Conservation (phyloP, 345 rosid species). For the Populus euphratica region DNA sequence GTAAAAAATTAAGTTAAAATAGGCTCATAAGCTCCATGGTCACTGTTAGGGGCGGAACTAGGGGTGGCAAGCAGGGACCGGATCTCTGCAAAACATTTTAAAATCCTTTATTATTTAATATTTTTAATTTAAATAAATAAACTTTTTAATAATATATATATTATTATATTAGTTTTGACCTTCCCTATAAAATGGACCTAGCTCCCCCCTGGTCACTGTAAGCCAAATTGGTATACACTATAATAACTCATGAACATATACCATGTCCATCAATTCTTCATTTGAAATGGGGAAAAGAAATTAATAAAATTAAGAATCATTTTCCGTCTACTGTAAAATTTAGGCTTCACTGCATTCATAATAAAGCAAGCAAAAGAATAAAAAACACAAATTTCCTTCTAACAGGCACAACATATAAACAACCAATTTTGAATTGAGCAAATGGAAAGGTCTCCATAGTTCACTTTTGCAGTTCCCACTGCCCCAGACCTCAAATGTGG, state of each 20-base stretch:
- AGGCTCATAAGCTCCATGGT: not conserved
- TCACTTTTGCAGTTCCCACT: not conserved
- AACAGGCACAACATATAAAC: not conserved
- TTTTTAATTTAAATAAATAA: no score
- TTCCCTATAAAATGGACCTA: no score
- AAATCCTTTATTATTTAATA: no score
- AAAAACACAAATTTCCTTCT: not conserved
- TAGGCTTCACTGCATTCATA: not conserved
- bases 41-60: no score
- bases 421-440: not conserved
- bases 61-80: no score
- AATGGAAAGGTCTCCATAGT: not conserved
- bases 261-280: not conserved
- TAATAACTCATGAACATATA: not conserved
- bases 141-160: no score
- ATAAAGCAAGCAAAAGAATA: not conserved
- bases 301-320: not conserved
- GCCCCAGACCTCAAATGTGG: not conserved
- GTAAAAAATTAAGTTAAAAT: not conserved
- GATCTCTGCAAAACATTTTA: no score
- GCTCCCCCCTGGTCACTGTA: not conserved
- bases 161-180: no score
- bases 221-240: not conserved
- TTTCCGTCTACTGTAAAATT: not conserved
- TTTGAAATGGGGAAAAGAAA: not conserved